These are phyloP conservation scores for Cryptosporidium xiaoi DNA, from an alignment of 169 alveolate genomes.

Conservation along the genomic window DNA sequence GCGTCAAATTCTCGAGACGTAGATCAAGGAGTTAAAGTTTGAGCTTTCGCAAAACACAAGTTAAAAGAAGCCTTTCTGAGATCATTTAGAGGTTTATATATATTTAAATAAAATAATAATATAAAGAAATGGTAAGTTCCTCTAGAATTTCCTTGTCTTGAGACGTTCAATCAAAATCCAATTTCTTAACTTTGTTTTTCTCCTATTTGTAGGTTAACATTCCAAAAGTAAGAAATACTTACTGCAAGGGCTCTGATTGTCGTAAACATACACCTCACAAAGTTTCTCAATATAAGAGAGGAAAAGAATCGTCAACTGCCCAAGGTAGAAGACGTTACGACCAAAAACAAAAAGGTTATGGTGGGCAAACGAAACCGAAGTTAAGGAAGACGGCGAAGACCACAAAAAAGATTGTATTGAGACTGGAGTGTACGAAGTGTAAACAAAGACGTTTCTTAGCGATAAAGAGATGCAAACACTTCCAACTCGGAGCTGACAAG, in stretches of 20 bases:
- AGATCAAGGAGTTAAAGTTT: constrained; percentile 16
- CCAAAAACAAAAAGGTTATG: constrained; percentile 98
- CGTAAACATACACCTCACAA: constrained; percentile 91
- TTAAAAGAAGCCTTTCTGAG: neutral
- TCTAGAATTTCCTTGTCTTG: neutral
- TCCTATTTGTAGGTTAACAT: constrained; percentile 39
- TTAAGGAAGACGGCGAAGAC: constrained; percentile 99
- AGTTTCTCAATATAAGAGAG: constrained; percentile 98
- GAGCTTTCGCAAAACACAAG: neutral
- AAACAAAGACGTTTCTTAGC: constrained; percentile 95
- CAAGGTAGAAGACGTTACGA: constrained; percentile 99
- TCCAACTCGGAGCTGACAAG: constrained; percentile 97
- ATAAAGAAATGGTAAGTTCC: constrained; percentile 59
- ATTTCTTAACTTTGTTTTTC: no score
- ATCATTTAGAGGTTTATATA: neutral
- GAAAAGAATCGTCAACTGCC: constrained; percentile 95
- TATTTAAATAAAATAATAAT: neutral
- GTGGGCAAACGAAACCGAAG: constrained; percentile 99
- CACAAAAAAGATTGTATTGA: constrained; percentile 97
- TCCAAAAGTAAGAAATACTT: constrained; percentile 72
- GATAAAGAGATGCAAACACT: constrained; percentile 98
- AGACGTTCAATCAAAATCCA: no score
- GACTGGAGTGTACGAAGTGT: constrained; percentile 97
- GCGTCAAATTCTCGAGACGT: constrained; percentile 48
- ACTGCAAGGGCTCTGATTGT: constrained; percentile 68